These are phyloP conservation scores for Pleurostoma richardsiae DNA, from an alignment of 2,329 filamentous ascomycete genomes.

Conservation along the genomic window DNA sequence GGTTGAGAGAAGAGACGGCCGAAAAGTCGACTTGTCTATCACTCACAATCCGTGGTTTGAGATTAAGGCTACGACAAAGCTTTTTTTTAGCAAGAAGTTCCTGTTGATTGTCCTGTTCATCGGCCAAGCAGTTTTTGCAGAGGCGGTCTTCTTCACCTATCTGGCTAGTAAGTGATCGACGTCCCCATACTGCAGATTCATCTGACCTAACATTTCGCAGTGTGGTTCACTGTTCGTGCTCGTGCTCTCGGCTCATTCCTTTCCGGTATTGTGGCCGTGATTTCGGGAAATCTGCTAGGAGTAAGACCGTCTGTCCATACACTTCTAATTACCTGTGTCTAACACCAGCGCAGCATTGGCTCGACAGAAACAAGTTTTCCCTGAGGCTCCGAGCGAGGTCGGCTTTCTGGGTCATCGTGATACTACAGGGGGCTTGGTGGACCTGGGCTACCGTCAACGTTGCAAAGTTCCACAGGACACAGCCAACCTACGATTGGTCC, in stretches of 20 bases:
- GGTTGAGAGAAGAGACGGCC: constrained; percentile 62
- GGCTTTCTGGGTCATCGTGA: constrained; percentile 48
- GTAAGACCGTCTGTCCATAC: constrained; percentile 24
- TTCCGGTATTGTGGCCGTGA: constrained; percentile 62
- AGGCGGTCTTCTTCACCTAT: constrained; percentile 70
- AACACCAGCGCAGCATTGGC: constrained; percentile 33
- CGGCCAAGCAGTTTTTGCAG: constrained; percentile 64
- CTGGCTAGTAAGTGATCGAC: constrained; percentile 32
- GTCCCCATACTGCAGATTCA: not conserved
- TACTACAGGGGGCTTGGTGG: constrained; percentile 66
- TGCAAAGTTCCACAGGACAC: constrained; percentile 50
- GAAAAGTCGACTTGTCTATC: constrained; percentile 55
- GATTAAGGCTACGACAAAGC: constrained; percentile 50
- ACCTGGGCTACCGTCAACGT: constrained; percentile 64
- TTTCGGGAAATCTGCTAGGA: constrained; percentile 61
- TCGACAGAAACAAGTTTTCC: constrained; percentile 52
- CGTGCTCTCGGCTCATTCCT: constrained; percentile 68
- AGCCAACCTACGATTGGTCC: constrained; percentile 62
- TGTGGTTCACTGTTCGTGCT: constrained; percentile 67
- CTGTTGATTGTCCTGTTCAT: constrained; percentile 63
- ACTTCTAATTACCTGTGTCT: constrained; percentile 13
- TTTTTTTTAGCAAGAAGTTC: constrained; percentile 58
- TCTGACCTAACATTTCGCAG: constrained; percentile 11
- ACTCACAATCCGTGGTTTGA: constrained; percentile 51
- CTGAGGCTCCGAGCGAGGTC: constrained; percentile 48